Evolutionary conservation across 169 alveolate species (phyloP).

Genomic region (Miamiensis avidus): DNA sequence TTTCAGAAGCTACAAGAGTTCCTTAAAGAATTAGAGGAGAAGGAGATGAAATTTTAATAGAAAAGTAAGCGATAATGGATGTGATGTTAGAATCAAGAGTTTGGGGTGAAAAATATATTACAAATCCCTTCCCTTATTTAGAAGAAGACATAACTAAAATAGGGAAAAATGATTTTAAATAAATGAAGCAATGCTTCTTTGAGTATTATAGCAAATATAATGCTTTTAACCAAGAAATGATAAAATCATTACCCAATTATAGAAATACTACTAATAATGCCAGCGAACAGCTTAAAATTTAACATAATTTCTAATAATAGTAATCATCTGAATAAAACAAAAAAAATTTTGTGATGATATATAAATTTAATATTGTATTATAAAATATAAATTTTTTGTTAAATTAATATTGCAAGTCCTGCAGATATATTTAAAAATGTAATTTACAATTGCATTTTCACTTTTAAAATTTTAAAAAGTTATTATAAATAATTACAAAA

Average conservation of each 20-base stretch:
- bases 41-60: conserved; percentile 79
- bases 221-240: conserved; percentile 14
- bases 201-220: conserved; percentile 30
- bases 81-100: conserved; percentile 72
- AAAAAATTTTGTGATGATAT: no score
- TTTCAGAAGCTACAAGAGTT: conserved; percentile 72
- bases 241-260: not conserved
- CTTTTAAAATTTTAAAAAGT: no score
- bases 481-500: no score
- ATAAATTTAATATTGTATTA: no score
- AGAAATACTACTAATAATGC: no score
- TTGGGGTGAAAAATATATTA: conserved; percentile 76
- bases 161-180: conserved; percentile 22
- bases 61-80: conserved; percentile 77
- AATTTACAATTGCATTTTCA: no score
- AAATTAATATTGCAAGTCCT: no score
- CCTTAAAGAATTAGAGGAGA: conserved; percentile 75
- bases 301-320: no score
- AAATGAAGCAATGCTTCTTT: conserved; percentile 42
- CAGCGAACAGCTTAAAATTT: not conserved
- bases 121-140: conserved; percentile 80
- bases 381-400: no score
- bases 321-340: no score
- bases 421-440: no score
- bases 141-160: conserved; percentile 56